Evolutionary conservation across 1,284 basidiomycete species (phyloP).

Genomic region (Austroboletus novae-zelandiae): DNA sequence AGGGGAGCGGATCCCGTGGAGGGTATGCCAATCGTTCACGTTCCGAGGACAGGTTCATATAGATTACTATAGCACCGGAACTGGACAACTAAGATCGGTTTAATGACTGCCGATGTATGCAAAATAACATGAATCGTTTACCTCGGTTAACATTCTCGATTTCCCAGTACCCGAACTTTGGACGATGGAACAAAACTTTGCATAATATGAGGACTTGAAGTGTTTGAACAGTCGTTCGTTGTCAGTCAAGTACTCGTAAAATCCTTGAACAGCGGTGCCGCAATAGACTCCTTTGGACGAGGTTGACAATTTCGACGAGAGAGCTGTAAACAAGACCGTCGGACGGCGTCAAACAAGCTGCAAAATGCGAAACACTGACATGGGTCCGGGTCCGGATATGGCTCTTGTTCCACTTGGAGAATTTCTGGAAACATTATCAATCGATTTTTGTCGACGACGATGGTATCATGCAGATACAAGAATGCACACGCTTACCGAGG

Average conservation of each 20-base stretch:
- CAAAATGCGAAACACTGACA: not conserved
- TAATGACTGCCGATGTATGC: not conserved
- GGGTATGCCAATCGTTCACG: slow-evolving; percentile 7
- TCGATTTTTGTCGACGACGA: not conserved
- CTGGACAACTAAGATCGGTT: slow-evolving; percentile 8
- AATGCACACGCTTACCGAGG: not conserved
- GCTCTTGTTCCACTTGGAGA: no score
- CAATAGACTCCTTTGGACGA: not conserved
- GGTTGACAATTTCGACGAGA: not conserved
- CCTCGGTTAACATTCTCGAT: slow-evolving; percentile 20
- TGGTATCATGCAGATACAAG: no score
- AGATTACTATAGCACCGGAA: slow-evolving; percentile 14
- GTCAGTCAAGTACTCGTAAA: not conserved
- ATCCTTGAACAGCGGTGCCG: not conserved
- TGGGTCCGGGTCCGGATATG: not conserved
- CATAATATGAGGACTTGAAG: no score
- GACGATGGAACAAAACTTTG: slow-evolving; percentile 19
- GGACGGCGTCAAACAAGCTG: not conserved
- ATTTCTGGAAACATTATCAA: no score
- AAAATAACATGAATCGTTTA: not conserved
- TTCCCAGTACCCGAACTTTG: slow-evolving; percentile 27
- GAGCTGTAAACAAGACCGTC: not conserved
- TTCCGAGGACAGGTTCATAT: slow-evolving; percentile 15
- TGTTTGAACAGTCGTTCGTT: slow-evolving; percentile 3
- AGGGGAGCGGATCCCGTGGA: slow-evolving; percentile 5